phyloP scores from a whole-genome alignment of 1,284 basidiomycete species.

The Pseudozyma tsukubaensis region DNA sequence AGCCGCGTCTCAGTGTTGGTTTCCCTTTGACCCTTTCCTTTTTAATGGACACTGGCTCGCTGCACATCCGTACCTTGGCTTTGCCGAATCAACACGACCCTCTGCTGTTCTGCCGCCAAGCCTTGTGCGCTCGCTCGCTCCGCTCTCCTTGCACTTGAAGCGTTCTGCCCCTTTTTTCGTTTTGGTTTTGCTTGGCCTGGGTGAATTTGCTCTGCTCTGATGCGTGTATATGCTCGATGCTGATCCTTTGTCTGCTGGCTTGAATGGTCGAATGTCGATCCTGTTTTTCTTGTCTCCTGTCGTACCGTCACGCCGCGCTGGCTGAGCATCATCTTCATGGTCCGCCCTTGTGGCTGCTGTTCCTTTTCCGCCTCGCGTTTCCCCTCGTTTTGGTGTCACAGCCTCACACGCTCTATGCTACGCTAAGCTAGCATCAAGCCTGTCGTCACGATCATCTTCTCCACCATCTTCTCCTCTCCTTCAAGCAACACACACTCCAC shows the following conservation, averaged over 20 bases:
- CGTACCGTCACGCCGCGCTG: neutral
- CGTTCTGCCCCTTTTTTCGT: neutral
- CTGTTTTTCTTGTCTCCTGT: constrained; percentile 8
- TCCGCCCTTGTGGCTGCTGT: too few relatives aligned
- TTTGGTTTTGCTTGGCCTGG: neutral
- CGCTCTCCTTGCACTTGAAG: neutral
- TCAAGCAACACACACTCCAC: neutral
- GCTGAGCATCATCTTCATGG: too few relatives aligned
- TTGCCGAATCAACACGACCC: too few relatives aligned
- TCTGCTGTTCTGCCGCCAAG: too few relatives aligned
- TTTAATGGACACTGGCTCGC: too few relatives aligned
- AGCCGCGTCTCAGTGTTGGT: neutral
- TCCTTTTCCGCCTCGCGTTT: neutral
- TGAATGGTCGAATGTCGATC: neutral
- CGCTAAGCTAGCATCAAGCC: too few relatives aligned
- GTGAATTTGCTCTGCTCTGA: neutral
- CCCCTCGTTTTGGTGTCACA: too few relatives aligned
- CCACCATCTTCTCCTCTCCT: constrained; percentile 4
- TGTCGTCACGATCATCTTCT: constrained; percentile 22
- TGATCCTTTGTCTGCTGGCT: neutral
- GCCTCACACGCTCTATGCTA: neutral
- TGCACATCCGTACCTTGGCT: too few relatives aligned
- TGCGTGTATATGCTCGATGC: neutral
- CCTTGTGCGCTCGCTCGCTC: neutral
- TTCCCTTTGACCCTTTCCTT: too few relatives aligned